phyloP scores from a whole-genome alignment of 371 early-diverging fungal species.

The Saksenaea oblongispora region DNA sequence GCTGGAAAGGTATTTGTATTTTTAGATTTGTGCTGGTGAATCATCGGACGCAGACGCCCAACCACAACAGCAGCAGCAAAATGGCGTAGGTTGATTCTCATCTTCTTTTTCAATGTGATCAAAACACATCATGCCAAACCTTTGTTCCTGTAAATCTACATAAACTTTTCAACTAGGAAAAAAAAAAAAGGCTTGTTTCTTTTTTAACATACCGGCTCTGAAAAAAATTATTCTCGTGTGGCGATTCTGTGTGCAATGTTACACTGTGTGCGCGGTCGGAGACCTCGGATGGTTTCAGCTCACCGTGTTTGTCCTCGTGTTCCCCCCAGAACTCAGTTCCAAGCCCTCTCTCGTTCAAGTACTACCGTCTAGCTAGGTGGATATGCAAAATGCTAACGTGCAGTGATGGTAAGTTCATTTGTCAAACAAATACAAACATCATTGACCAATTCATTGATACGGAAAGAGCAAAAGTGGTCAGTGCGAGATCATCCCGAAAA shows the following conservation, averaged over 20 bases:
- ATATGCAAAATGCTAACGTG: background rate
- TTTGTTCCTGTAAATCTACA: background rate
- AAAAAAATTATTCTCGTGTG: background rate
- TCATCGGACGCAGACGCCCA: background rate
- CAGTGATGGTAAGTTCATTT: background rate
- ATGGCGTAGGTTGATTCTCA: background rate
- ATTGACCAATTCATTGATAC: background rate
- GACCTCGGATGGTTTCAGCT: slow-evolving; percentile 1
- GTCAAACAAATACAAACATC: background rate
- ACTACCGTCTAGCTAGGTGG: background rate
- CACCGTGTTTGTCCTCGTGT: background rate
- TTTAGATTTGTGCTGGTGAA: background rate
- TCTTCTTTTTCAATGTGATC: slow-evolving; percentile 2
- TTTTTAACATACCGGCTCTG: background rate
- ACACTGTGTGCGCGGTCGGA: background rate
- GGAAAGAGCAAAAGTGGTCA: background rate
- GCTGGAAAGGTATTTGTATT: background rate
- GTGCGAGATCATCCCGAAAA: background rate
- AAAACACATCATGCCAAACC: background rate
- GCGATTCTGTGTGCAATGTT: background rate
- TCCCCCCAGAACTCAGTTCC: background rate
- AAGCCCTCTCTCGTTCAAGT: background rate
- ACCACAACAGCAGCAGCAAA: background rate
- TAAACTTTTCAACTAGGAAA: background rate
- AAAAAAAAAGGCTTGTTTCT: background rate